Evolutionary conservation across 495 filamentous ascomycete genomes (phyloP), one percentile per base, ranked within the genome.

Genomic region (Neurospora sp.): DNA sequence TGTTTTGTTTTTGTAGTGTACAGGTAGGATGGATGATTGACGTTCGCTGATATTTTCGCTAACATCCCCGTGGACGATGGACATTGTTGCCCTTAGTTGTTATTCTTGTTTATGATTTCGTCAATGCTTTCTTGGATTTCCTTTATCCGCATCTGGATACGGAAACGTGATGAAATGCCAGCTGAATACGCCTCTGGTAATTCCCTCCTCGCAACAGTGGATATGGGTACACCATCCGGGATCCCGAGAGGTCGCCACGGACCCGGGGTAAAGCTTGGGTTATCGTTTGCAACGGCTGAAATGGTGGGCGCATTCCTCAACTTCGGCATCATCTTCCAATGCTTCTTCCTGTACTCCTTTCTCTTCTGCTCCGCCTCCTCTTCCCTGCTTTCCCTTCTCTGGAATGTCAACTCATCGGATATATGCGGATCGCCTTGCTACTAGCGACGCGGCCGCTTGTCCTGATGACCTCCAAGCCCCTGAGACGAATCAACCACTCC

Each of bases 381-480:
- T 54, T 46, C 42, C 18, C 9, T 10, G n/a, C 18, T 46, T 46
- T 46, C 18, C 2, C 42, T 46, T 20, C 27, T 62, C 27, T 31
- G 5, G 14, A 35, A 16, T 62, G 23, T 35, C 54, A 62, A 35
- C 54, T 18, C 54, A 62, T 62, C 54, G 7, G 5, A 2, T 62
- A 18, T 14, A 62, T 6, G 27, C 54, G 54, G 54, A 35, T 62
- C 54, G 54, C 27, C 40, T 11, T 62, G 69, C 41, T 62, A 62
- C 75, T 76, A 79, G 70, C 78, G 76, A 48, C 80, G 76, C 72
- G 75, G 80, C 70, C 80, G 75, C 74, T 81, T 81, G 71, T 81
- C 79, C 54, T 74, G 76, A 69, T 81, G 79, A 44, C 74, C 71
- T 41, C 72, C 70, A 39, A 16, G 54, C 54, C 54, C 69, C 42